phyloP scores from a whole-genome alignment of 176 grass and related monocot species.

The Eleusine coracana region DNA sequence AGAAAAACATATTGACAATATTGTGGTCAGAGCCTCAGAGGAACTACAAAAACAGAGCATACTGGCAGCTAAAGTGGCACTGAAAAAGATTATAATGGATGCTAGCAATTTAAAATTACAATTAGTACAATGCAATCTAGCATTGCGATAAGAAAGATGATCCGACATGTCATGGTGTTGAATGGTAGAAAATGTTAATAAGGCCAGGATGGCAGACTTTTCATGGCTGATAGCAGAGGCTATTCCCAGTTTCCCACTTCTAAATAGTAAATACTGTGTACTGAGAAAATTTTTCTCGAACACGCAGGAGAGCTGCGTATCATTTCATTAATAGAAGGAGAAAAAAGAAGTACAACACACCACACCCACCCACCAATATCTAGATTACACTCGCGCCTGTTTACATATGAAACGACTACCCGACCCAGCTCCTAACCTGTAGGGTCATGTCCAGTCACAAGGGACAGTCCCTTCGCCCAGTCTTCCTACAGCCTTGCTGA shows the following conservation, averaged over 20 bases:
- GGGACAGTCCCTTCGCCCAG: too few relatives aligned
- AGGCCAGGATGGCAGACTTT: not conserved
- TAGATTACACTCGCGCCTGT: too few relatives aligned
- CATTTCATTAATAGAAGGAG: too few relatives aligned
- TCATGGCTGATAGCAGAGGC: not conserved
- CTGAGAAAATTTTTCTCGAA: not conserved
- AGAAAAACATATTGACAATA: not conserved
- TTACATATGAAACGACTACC: too few relatives aligned
- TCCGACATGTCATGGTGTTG: constrained; percentile 9
- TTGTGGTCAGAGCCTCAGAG: not conserved
- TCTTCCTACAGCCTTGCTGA: too few relatives aligned
- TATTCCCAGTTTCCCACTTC: not conserved
- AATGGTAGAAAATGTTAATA: constrained; percentile 20
- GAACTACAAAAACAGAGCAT: not conserved
- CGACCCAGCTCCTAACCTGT: too few relatives aligned
- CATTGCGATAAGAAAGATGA: constrained; percentile 23
- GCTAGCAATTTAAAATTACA: constrained; percentile 5
- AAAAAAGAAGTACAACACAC: too few relatives aligned
- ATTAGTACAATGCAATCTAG: not conserved
- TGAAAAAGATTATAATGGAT: not conserved
- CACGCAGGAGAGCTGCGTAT: too few relatives aligned
- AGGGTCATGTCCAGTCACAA: too few relatives aligned
- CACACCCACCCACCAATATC: too few relatives aligned
- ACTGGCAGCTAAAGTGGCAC: not conserved
- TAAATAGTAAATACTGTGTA: not conserved